phyloP scores from a whole-genome alignment of 2,329 filamentous ascomycete genomes.

The Sporothrix brasiliensis region DNA sequence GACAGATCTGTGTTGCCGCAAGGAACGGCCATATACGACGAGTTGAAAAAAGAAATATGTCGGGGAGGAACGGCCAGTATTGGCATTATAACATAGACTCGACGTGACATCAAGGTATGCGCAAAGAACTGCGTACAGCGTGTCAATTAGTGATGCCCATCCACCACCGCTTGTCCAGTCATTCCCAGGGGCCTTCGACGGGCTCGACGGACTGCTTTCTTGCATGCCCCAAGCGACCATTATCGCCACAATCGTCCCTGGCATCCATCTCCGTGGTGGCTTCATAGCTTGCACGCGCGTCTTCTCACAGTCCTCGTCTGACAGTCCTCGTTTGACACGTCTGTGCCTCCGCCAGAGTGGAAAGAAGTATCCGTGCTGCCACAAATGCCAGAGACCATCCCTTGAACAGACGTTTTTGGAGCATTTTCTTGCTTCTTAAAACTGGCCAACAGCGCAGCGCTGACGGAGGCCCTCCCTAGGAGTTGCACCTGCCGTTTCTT shows the following conservation, averaged over 20 bases:
- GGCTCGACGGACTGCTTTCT: no score
- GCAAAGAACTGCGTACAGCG: not conserved
- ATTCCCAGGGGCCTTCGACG: no score
- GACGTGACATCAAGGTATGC: not conserved
- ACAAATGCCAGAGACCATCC: not conserved
- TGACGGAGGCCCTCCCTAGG: not conserved
- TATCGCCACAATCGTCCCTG: no score
- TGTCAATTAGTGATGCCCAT: not conserved
- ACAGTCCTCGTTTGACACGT: no score
- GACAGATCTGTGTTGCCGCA: not conserved
- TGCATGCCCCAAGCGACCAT: no score
- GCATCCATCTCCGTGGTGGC: no score
- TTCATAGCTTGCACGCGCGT: no score
- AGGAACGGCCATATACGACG: not conserved
- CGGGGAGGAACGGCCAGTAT: not conserved
- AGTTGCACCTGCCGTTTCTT: not conserved
- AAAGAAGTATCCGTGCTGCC: no score
- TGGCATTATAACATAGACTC: not conserved
- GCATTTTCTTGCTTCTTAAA: not conserved
- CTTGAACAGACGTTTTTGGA: not conserved
- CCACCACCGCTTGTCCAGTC: not conserved
- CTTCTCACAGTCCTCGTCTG: no score
- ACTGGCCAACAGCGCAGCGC: not conserved
- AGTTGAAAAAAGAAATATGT: not conserved
- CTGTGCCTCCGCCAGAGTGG: not conserved